Base-by-base conservation (phyloP, 805 yeast species). In the Sugiyamaella qingdaonensis region DNA sequence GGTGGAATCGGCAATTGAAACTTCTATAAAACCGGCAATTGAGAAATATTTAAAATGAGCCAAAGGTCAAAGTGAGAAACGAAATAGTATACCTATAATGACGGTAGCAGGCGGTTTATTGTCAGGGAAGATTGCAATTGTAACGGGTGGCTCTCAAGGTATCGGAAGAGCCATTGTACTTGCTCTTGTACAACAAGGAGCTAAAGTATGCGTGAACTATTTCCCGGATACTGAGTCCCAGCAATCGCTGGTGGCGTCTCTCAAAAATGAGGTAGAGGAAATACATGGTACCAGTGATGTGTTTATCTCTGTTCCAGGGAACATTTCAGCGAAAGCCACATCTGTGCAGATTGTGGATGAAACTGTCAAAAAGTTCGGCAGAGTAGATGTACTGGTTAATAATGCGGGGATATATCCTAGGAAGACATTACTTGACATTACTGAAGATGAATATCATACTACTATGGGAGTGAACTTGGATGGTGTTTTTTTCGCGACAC, bases 121-220 rank as follows among this genome's bases (percentile, higher is more conserved):
- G 67, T 82, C 81, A 66, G 90, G 77, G 61, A 88, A 87, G 72
- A 97, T 92, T 53, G 97, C 89, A 34, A 79, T 92, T 54, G 81
- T 92, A 52, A 92, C 98, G 14, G 99, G 99, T 58, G 91, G 97
- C 41, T 97, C 97, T 58, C 84, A 87, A 47, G 99, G 99, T 46
- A 78, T 92, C 62, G 99, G 99, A 57, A 83, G 85, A 67, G 86
- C 90, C 54, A 95, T 92, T 72, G 96, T 98, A 2, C 71, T 81
- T 48, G 78, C 81, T 67, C 85, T 86, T 67, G 97, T 95, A 53
- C 85, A 80, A 68, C 88, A 88, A 63, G 99, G 98, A 56, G 97
- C 97, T 27, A 89, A 85, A 73, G 94, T 92, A 56, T 95, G 94
- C 42, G 94, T 92, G 35, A 92, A 94, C 68, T 98, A 92, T 69